phyloP scores from a whole-genome alignment of 495 filamentous ascomycete genomes.

The Geoglossum glabrum region DNA sequence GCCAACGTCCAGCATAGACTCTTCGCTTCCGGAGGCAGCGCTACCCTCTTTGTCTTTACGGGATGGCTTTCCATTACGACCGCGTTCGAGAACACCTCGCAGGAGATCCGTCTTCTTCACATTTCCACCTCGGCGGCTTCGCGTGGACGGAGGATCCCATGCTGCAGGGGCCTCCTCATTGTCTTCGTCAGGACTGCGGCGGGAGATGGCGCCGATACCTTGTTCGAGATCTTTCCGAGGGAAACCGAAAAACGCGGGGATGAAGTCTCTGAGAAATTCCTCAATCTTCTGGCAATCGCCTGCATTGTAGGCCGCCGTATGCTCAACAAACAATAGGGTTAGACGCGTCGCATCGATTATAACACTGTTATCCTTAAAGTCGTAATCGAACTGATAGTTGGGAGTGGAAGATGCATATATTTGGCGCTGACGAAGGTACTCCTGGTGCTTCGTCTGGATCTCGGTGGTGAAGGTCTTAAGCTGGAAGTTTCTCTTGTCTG shows the following conservation, averaged over 20 bases:
- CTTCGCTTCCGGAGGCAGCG: slow-evolving; percentile 52
- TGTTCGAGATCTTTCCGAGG: slow-evolving; percentile 54
- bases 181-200: slow-evolving; percentile 45
- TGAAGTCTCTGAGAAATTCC: slow-evolving; percentile 72
- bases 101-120: slow-evolving; percentile 65
- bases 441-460: slow-evolving; percentile 73
- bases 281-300: slow-evolving; percentile 57
- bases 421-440: slow-evolving; percentile 47
- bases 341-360: slow-evolving; percentile 64
- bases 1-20: slow-evolving; percentile 63
- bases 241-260: slow-evolving; percentile 75
- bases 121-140: slow-evolving; percentile 36
- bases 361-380: slow-evolving; percentile 57
- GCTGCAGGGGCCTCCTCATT: slow-evolving; percentile 38
- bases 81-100: slow-evolving; percentile 64
- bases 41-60: slow-evolving; percentile 55
- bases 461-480: slow-evolving; percentile 69
- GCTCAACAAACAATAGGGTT: slow-evolving; percentile 53
- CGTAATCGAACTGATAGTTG: slow-evolving; percentile 51
- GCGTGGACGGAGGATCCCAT: slow-evolving; percentile 29
- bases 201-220: slow-evolving; percentile 50
- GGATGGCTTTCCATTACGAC: slow-evolving; percentile 38
- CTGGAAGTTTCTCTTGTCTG: slow-evolving; percentile 76
- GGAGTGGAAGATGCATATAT: slow-evolving; percentile 34
- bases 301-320: slow-evolving; percentile 41